A percentile compares a stretch with the other conserved stretches of the same genome.
Evolutionary conservation across 805 yeast species (phyloP).

Genomic region (Spathaspora arborariae): DNA sequence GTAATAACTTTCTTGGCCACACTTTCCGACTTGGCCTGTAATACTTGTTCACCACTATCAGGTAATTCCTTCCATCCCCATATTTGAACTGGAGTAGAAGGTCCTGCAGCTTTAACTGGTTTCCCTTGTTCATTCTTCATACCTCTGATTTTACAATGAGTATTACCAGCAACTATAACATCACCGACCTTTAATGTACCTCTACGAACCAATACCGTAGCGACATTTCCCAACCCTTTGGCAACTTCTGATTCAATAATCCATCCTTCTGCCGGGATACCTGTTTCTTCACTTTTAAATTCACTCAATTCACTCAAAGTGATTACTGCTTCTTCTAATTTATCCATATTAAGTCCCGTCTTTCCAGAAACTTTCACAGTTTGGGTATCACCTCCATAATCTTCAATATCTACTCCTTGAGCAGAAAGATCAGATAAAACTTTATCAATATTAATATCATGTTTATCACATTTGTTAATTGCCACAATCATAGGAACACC

Average conservation of each 20-base stretch:
- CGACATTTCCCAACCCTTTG: conserved; percentile 79
- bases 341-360: conserved; percentile 86
- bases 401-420: conserved; percentile 81
- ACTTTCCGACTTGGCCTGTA: conserved; percentile 73
- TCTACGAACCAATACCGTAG: conserved; percentile 78
- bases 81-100: conserved; percentile 86
- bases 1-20: conserved; percentile 71
- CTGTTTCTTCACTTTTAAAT: conserved; percentile 53
- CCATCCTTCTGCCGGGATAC: conserved; percentile 76
- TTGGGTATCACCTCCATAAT: conserved; percentile 93
- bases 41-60: conserved; percentile 79
- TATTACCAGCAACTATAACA: conserved; percentile 78
- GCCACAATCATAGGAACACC: conserved; percentile 88
- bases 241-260: conserved; percentile 80
- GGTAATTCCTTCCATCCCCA: conserved; percentile 95
- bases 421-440: conserved; percentile 75
- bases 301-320: conserved; percentile 83
- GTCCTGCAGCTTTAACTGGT: conserved; percentile 61
- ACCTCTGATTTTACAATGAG: conserved; percentile 80
- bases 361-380: conserved; percentile 83
- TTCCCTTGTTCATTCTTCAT: conserved; percentile 74
- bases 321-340: conserved; percentile 83
- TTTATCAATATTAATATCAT: conserved; percentile 67
- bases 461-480: conserved; percentile 85
- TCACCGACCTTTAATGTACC: conserved; percentile 72